Percentiles rank a stretch among this genome's conserved stretches.
phyloP scores from a whole-genome alignment of 106 monocot genomes.

The Dendrobium huoshanense region DNA sequence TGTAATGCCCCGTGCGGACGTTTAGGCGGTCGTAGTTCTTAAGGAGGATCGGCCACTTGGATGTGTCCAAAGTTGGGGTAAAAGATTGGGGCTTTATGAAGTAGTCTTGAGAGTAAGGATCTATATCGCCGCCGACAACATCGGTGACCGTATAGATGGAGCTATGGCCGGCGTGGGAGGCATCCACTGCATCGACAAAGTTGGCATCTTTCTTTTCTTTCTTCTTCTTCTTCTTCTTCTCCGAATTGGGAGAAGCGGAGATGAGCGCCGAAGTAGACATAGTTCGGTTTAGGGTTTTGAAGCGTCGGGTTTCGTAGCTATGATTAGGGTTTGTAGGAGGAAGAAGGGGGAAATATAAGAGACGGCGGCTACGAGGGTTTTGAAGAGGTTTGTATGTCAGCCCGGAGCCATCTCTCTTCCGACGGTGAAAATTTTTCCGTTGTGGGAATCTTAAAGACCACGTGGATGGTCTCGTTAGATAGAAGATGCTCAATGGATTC shows the following conservation, averaged over 20 bases:
- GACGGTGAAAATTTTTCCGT: neutral
- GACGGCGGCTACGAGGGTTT: neutral
- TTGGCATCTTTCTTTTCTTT: conserved; percentile 21
- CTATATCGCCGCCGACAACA: conserved; percentile 1
- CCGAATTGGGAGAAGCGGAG: conserved; percentile 8
- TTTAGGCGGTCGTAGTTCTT: conserved; percentile 91
- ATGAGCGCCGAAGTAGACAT: conserved; percentile 5
- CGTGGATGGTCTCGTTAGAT: neutral
- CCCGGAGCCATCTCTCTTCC: neutral
- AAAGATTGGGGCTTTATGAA: conserved; percentile 72
- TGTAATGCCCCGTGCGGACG: conserved; percentile 96
- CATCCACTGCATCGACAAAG: neutral
- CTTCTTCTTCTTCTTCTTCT: conserved; percentile 37
- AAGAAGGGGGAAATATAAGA: neutral
- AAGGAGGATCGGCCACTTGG: conserved; percentile 77
- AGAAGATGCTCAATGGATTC: no score
- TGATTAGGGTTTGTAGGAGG: neutral
- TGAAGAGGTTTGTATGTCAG: neutral
- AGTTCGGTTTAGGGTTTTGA: conserved; percentile 12
- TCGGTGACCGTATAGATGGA: neutral
- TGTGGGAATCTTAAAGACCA: neutral
- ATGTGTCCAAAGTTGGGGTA: conserved; percentile 62
- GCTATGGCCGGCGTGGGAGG: neutral
- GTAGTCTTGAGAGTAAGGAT: conserved; percentile 25
- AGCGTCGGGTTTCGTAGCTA: neutral